Evolutionary conservation across 805 yeast species (phyloP).

Genomic region (Candida endomychidarum): DNA sequence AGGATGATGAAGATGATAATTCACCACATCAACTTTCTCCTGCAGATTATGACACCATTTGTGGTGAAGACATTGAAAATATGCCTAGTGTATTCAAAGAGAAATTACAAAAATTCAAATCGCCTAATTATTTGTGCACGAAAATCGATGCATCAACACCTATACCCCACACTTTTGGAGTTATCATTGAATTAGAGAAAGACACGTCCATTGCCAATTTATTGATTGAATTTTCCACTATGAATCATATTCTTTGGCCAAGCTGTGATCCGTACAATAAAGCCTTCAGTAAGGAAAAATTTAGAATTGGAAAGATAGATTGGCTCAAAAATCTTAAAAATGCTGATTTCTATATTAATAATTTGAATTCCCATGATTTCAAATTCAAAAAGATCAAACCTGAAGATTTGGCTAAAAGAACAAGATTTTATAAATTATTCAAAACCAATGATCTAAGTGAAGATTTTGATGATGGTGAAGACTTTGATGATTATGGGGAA

Average conservation of each 20-base stretch:
- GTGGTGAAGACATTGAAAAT: conserved; percentile 3
- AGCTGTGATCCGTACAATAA: conserved; percentile 51
- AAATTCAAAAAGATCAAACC: conserved; percentile 41
- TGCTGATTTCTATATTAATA: conserved; percentile 45
- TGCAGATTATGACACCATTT: conserved; percentile 2
- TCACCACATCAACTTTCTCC: not conserved
- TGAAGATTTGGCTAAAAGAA: conserved; percentile 43
- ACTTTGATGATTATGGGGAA: conserved; percentile 6
- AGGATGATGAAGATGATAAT: conserved; percentile 2
- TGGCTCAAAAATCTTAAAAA: conserved; percentile 47
- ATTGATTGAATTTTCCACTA: conserved; percentile 43
- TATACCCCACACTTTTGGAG: conserved; percentile 54
- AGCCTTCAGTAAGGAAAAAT: conserved; percentile 44
- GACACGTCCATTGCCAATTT: conserved; percentile 39
- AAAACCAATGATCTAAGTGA: conserved; percentile 17
- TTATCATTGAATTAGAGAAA: conserved; percentile 45
- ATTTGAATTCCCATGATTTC: conserved; percentile 44
- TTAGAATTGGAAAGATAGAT: conserved; percentile 45
- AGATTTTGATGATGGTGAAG: conserved; percentile 9
- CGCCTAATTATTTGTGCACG: conserved; percentile 39
- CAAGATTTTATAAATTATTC: conserved; percentile 30
- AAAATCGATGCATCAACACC: conserved; percentile 40
- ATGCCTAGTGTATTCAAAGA: conserved; percentile 15
- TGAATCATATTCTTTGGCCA: conserved; percentile 52
- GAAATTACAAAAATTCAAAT: conserved; percentile 25